phyloP scores from a whole-genome alignment of 2,329 filamentous ascomycete species.

The Ophiostoma populinum region DNA sequence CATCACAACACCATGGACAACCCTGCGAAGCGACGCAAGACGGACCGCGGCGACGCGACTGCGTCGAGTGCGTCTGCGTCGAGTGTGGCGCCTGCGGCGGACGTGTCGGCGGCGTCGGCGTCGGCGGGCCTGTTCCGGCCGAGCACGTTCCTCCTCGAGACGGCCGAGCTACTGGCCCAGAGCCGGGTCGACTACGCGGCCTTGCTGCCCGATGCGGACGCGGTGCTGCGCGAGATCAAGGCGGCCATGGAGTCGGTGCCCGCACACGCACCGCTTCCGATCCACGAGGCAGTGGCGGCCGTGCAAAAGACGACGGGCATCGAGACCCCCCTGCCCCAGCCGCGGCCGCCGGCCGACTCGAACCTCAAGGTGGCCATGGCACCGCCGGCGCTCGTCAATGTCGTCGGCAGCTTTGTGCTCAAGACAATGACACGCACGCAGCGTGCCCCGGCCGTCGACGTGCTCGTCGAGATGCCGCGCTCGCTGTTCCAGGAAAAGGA shows the following conservation, averaged over 20 bases:
- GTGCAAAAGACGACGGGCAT: conserved; percentile 52
- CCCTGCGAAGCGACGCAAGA: conserved; percentile 19
- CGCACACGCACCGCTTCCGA: conserved; percentile 33
- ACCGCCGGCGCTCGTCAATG: conserved; percentile 63
- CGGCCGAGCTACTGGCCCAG: conserved; percentile 40
- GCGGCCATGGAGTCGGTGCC: conserved; percentile 32
- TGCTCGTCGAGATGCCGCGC: conserved; percentile 73
- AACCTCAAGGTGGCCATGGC: conserved; percentile 70
- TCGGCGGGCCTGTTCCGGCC: conserved; percentile 19
- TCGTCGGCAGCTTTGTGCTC: conserved; percentile 73
- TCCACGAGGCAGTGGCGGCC: conserved; percentile 48
- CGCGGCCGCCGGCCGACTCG: conserved; percentile 54
- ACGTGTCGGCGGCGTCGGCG: no score
- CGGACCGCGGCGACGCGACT: no score
- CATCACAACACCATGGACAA: conserved; percentile 14
- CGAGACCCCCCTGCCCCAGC: conserved; percentile 70
- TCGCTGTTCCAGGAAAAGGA: conserved; percentile 83
- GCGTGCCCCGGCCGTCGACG: conserved; percentile 47
- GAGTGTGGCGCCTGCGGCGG: no score
- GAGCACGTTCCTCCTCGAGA: conserved; percentile 40
- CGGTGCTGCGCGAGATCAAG: conserved; percentile 34
- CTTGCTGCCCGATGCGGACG: conserved; percentile 29
- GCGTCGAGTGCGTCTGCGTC: no score
- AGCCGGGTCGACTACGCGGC: conserved; percentile 33
- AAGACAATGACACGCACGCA: conserved; percentile 55